Conservation (phyloP, 306 rosid genomes). For the Pyrus bretschneideri region DNA sequence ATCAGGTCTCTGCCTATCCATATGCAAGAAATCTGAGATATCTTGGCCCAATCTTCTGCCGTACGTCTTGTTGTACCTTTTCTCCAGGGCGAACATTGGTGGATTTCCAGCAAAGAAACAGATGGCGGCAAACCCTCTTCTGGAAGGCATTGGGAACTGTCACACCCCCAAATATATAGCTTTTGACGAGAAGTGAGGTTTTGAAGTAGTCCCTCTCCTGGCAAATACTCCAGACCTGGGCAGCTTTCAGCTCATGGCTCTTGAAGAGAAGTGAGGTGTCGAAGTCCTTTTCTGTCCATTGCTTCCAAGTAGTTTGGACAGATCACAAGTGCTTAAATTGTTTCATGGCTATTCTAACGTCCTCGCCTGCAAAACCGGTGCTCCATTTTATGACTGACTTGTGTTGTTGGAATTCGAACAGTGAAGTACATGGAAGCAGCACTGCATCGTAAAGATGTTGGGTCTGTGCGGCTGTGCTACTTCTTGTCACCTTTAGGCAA, state of each 20-base stretch:
- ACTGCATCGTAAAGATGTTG: constrained; percentile 51
- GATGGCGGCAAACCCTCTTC: not conserved
- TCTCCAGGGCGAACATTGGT: not conserved
- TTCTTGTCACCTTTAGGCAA: constrained; percentile 79
- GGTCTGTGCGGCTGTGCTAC: constrained; percentile 76
- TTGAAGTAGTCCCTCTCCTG: not conserved
- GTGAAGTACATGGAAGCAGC: constrained; percentile 53
- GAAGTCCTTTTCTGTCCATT: not conserved
- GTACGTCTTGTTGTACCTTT: not conserved
- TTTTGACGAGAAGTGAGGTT: not conserved
- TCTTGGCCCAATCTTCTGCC: no score
- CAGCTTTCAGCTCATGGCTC: not conserved
- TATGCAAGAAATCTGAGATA: no score
- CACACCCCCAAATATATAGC: not conserved
- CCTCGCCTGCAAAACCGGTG: constrained; percentile 53
- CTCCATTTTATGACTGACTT: constrained; percentile 68
- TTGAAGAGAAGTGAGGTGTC: not conserved
- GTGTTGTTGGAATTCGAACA: constrained; percentile 44
- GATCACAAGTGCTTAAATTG: not conserved
- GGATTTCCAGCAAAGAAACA: no score
- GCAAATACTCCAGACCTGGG: no score
- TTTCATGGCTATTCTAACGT: constrained; percentile 46
- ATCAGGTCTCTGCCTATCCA: no score
- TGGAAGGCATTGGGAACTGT: not conserved
- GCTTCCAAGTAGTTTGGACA: not conserved